Percentiles rank a stretch among this genome's conserved stretches.
Conservation (phyloP, 345 rosid genomes). For the Orychophragmus violaceus region DNA sequence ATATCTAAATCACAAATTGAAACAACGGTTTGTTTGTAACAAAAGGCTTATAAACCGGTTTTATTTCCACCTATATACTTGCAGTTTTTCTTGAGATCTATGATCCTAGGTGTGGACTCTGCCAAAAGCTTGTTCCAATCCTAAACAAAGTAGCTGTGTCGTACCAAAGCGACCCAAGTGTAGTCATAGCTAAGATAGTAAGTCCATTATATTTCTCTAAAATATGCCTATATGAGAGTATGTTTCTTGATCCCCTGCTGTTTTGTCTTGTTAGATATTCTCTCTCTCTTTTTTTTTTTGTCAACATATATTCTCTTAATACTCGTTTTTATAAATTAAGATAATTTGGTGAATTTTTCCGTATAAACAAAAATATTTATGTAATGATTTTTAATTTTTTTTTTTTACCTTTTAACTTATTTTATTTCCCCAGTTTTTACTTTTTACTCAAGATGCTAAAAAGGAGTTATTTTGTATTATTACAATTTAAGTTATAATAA, state of each 20-base stretch:
- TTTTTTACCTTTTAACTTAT: too few species aligned
- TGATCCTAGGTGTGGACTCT: conserved; percentile 99
- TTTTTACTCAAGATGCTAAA: too few species aligned
- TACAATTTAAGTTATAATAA: too few species aligned
- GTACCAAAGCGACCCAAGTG: conserved; percentile 49
- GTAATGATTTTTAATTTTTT: too few species aligned
- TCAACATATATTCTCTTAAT: too few species aligned
- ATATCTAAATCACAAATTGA: neutral
- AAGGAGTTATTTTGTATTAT: too few species aligned
- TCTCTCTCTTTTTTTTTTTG: too few species aligned
- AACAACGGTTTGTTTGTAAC: neutral
- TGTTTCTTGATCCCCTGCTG: neutral
- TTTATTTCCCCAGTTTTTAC: too few species aligned
- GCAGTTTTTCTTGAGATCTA: conserved; percentile 91
- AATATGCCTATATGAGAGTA: neutral
- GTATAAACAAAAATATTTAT: too few species aligned
- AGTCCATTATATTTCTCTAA: conserved; percentile 22
- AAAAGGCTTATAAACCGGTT: neutral
- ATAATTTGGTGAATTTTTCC: too few species aligned
- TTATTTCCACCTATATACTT: neutral
- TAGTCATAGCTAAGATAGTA: conserved; percentile 81
- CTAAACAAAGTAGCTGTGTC: conserved; percentile 88
- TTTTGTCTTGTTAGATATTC: neutral
- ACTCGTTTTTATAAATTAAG: too few species aligned
- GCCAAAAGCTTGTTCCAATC: conserved; percentile 86